Base-by-base conservation (phyloP, 495 filamentous ascomycete genomes). In the Apodospora peruviana region DNA sequence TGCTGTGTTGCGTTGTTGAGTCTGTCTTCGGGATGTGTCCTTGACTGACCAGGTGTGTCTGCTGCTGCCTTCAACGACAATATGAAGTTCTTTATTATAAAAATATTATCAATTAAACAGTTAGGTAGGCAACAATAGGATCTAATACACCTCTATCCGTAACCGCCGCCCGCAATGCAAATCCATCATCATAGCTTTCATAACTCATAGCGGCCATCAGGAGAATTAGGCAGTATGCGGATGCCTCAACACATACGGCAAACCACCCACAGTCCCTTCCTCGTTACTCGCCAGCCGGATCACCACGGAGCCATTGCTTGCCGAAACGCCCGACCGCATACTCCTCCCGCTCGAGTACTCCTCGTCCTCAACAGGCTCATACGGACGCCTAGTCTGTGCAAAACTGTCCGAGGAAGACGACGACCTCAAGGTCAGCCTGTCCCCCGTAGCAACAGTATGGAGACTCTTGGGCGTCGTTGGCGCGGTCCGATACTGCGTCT, bases 381-480 rank as follows among this genome's bases (percentile, higher is more conserved):
- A 76, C 12, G 62, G 62, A 12, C 53, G 52, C 25, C 66, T 57
- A 4, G 69, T 71, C 50, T 72, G 75, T 29, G 73, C 58, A 47
- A 74, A 75, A 51, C 67, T 75, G 27, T 66, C 66, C 19, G 66
- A 63, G 7, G 10, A 57, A 38, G 1, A 40, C 50, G 24, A 35
- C 5, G 47, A 35, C 38, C 59, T 7, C 27, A 32, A 7, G 7
- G 14, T 32, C 27, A 32, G 7, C 27, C 27, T 32, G 27, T 32
- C 27, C 27, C 27, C 27, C n/a, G n/a, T n/a, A n/a, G 27, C 14
- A 32, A 32, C 14, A 32, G 61, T 61, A 11, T 48, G 48, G 27
- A 60, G 60, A 45, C 74, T 75, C 38, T 61, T 64, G 5, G 77
- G 77, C 11, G 77, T 78, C 5, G 71, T 76, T 5, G 77, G 77